phyloP scores from a whole-genome alignment of 495 filamentous ascomycete genomes.

The Talaromyces thailandensis region DNA sequence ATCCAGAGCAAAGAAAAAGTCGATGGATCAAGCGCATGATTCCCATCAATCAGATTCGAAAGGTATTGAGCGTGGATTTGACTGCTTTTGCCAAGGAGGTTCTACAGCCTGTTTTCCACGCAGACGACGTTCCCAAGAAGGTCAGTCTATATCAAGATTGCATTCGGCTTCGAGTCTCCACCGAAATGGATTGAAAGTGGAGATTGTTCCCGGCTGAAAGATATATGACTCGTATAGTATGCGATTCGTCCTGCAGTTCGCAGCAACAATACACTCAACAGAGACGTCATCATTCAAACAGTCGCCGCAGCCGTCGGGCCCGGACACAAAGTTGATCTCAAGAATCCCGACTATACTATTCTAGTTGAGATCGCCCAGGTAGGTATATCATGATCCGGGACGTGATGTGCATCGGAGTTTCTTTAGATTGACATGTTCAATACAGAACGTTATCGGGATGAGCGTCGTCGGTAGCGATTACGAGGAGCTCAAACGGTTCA shows the following conservation, averaged over 20 bases:
- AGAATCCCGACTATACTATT: constrained; percentile 72
- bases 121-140: constrained; percentile 36
- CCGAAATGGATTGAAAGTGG: neutral
- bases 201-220: neutral
- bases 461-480: constrained; percentile 65
- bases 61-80: constrained; percentile 69
- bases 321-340: constrained; percentile 76
- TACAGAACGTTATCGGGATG: constrained; percentile 73
- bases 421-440: neutral
- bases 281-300: constrained; percentile 68
- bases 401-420: neutral
- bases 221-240: constrained; percentile 46
- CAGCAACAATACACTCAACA: constrained; percentile 64
- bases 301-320: constrained; percentile 60
- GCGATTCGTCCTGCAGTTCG: constrained; percentile 82
- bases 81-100: constrained; percentile 63
- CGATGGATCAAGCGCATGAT: constrained; percentile 80
- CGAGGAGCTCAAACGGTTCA: constrained; percentile 61
- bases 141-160: constrained; percentile 18
- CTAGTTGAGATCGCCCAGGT: constrained; percentile 87
- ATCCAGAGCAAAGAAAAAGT: constrained; percentile 47
- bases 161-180: neutral
- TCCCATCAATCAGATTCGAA: constrained; percentile 65
- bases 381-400: constrained; percentile 20
- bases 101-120: constrained; percentile 64